Evolutionary conservation across 305 asterid species (phyloP), one percentile per base, ranked within the genome.

Genomic region (Fraxinus sp.): DNA sequence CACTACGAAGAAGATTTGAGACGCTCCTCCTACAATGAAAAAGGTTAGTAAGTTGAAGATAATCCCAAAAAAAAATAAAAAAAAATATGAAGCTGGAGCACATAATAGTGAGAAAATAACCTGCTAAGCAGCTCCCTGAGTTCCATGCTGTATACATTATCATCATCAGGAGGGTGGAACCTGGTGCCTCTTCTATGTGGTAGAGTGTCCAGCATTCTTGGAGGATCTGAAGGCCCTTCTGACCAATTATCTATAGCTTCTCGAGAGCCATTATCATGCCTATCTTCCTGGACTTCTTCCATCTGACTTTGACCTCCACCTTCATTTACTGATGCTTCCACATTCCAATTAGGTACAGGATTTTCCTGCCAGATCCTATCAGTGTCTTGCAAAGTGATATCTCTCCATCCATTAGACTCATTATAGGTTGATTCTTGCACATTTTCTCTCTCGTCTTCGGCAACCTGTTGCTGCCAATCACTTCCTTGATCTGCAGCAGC

Each of bases 111-210:
- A 80, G 28, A 74, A 28, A 84, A 39, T 72, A 79, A 96, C 99
- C 99, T 90, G 97, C 98, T 90, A 78, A 96, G 86, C 59, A 96
- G 93, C 88, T 96, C 98, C 89, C 98, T 93, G 84, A 96, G 98
- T 86, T 96, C 99, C 94, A 94, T 92, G 85, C 92, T 94, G 88
- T 94, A 93, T 80, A 93, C 98, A 78, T 89, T 93, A 81, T 96
- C 99, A 68, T 93, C 98, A 74, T 93, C 97, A 3, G 97, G 94
- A 77, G 98, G 97, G 80, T 91, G 95, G 91, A 92, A 92, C 90
- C 97, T 85, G 84, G 88, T 83, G 73, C 81, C 81, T 82, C 94
- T 89, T 83, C 98, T 89, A 74, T 86, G 76, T 44, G 91, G 89
- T 84, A 86, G 74, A 35, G 96, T 80, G 64, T 85, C 90, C 75